phyloP scores from a whole-genome alignment of 2,329 filamentous ascomycete species.

The Ceratocystis alfenasii region DNA sequence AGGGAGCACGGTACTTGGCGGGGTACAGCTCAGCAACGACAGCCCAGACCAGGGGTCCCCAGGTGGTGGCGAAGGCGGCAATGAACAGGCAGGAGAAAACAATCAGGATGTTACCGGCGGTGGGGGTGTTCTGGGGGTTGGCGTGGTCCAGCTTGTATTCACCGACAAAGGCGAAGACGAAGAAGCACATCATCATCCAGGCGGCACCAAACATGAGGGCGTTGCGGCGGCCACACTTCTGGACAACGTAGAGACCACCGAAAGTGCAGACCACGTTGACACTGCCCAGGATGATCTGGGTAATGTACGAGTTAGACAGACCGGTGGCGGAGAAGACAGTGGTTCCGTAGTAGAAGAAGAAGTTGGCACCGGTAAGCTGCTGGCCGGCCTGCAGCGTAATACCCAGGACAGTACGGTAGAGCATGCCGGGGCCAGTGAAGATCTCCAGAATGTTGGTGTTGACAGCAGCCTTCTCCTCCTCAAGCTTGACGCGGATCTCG shows the following conservation, averaged over 20 bases:
- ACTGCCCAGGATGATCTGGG: conserved; percentile 53
- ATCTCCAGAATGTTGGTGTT: conserved; percentile 45
- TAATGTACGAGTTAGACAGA: conserved; percentile 52
- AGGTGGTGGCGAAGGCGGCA: conserved; percentile 53
- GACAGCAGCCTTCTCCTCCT: conserved; percentile 37
- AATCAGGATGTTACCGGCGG: conserved; percentile 48
- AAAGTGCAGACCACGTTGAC: conserved; percentile 59
- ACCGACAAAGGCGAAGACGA: conserved; percentile 40
- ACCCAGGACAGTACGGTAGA: conserved; percentile 51
- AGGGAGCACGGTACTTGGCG: conserved; percentile 41
- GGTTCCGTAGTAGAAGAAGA: conserved; percentile 55
- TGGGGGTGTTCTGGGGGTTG: conserved; percentile 35
- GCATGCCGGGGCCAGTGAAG: conserved; percentile 55
- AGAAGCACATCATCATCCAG: conserved; percentile 46
- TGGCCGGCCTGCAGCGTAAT: conserved; percentile 53
- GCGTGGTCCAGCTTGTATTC: conserved; percentile 34
- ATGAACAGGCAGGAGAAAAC: conserved; percentile 60
- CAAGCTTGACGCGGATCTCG: conserved; percentile 41
- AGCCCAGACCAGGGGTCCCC: conserved; percentile 59
- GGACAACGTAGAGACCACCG: conserved; percentile 51
- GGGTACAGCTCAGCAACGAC: conserved; percentile 55
- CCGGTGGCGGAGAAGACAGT: conserved; percentile 56
- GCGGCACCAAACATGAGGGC: conserved; percentile 51
- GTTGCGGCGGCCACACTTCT: conserved; percentile 51
- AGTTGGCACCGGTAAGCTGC: conserved; percentile 57